These are phyloP conservation scores for Trichomonas tenax DNA, from an alignment of 208 protist genomes.

Conservation along the genomic window DNA sequence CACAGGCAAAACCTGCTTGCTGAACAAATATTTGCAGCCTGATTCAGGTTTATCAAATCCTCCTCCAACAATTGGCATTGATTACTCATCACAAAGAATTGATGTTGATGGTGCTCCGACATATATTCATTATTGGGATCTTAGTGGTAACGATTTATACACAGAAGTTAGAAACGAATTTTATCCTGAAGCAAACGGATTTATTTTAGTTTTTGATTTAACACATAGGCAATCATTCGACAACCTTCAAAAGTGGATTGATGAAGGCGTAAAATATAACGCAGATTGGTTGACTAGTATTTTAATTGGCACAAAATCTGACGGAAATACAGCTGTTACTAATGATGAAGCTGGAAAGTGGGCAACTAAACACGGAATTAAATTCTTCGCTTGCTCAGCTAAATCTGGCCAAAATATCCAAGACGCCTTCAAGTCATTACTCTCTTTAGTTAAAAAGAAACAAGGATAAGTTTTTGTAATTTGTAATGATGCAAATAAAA, in stretches of 20 bases:
- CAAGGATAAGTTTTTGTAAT: neutral
- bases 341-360: neutral
- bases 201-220: neutral
- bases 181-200: slow-evolving; percentile 1
- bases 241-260: neutral
- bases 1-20: neutral
- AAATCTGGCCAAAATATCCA: neutral
- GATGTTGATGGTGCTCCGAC: neutral
- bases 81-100: neutral
- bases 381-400: neutral
- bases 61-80: neutral
- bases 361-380: neutral
- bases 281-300: neutral
- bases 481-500: too few species aligned
- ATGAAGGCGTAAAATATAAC: neutral
- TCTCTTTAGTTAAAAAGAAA: neutral
- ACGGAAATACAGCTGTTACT: neutral
- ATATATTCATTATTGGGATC: slow-evolving; percentile 13
- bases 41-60: neutral
- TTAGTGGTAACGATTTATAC: neutral
- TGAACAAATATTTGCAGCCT: neutral
- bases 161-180: slow-evolving; percentile 17
- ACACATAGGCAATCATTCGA: neutral
- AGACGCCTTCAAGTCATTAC: neutral
- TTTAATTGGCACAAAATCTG: neutral